Evolutionary conservation across 78 protist species (phyloP).

Genomic region (slime mould (Dictyostelium discoideum)): DNA sequence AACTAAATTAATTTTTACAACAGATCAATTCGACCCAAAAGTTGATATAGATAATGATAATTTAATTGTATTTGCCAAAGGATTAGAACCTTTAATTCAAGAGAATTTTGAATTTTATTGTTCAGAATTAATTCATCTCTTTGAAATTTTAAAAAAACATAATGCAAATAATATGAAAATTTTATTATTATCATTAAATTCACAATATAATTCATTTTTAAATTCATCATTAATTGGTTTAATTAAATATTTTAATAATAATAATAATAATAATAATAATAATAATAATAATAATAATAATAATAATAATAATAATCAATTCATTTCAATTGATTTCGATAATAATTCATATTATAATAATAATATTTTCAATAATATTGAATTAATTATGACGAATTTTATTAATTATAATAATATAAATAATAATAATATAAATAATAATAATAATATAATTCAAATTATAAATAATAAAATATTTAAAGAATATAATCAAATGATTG

Average conservation of each 20-base stretch:
- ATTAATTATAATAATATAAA: neutral
- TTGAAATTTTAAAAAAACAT: neutral
- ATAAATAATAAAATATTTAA: neutral
- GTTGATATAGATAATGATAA: neutral
- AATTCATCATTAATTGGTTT: conserved; percentile 1
- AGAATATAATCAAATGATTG: neutral
- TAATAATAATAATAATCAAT: neutral
- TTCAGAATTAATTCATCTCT: neutral
- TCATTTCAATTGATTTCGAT: neutral
- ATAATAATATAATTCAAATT: neutral
- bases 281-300: neutral
- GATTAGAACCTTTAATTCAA: neutral
- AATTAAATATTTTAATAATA: neutral
- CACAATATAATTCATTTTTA: neutral
- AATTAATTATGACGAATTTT: neutral
- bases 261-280: neutral
- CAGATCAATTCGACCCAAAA: neutral
- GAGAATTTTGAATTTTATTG: neutral
- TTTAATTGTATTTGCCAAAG: conserved; percentile 11
- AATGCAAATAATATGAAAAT: neutral
- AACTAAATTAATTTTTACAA: neutral
- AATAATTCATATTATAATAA: neutral
- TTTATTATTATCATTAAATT: neutral
- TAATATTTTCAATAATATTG: neutral
- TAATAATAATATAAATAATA: neutral